Conservation (phyloP, 2,329 filamentous ascomycete genomes). For the Paraconiothyrium sp. region DNA sequence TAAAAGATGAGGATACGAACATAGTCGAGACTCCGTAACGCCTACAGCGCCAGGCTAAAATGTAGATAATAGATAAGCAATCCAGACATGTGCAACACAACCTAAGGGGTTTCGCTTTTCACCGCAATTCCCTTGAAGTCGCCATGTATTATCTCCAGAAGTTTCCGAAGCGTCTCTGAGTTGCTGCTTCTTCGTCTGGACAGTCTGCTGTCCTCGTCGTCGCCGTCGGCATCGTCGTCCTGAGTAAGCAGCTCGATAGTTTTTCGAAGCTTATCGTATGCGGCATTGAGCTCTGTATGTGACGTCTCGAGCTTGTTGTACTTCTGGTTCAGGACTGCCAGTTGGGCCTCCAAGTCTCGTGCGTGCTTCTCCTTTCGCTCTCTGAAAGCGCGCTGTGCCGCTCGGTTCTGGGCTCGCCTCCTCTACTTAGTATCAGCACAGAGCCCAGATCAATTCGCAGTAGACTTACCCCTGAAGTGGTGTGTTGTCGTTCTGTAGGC, state of each 20-base stretch:
- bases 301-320: constrained; percentile 66
- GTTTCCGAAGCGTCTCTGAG: constrained; percentile 48
- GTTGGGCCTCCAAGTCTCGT: constrained; percentile 68
- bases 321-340: constrained; percentile 63
- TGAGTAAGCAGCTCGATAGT: constrained; percentile 50
- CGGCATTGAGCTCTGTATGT: constrained; percentile 55
- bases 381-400: constrained; percentile 69
- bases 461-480: constrained; percentile 49
- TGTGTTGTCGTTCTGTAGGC: constrained; percentile 45
- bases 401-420: constrained; percentile 68
- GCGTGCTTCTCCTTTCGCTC: constrained; percentile 73
- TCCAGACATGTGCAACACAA: constrained; percentile 6
- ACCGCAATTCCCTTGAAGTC: constrained; percentile 42
- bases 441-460: background rate
- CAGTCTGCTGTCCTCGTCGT: constrained; percentile 35
- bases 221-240: constrained; percentile 45
- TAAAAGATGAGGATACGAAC: constrained; percentile 3
- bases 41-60: constrained; percentile 26
- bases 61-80: constrained; percentile 24
- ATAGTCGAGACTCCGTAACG: constrained; percentile 19
- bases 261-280: constrained; percentile 53
- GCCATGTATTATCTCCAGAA: constrained; percentile 51
- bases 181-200: constrained; percentile 38
- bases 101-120: constrained; percentile 33
- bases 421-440: constrained; percentile 52